A percentile compares a stretch with the other conserved stretches of the same genome.
Conservation (phyloP, 305 asterid genomes). For the Fraxinus platypoda region DNA sequence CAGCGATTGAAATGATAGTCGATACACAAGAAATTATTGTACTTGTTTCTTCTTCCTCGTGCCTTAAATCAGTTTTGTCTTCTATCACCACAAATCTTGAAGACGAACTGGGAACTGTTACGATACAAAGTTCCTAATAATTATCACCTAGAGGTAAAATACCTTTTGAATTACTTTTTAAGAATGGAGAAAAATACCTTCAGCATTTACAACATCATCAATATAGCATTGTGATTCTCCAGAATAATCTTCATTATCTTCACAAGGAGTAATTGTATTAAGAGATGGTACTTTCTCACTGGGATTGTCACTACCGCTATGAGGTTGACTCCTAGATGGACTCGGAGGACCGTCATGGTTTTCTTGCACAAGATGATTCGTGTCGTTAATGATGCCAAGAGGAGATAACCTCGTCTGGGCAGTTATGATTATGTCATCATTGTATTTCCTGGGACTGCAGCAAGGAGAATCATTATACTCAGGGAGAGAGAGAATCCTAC, state of each 20-base stretch:
- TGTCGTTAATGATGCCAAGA: constrained; percentile 28
- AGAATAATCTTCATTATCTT: constrained; percentile 30
- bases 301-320: constrained; percentile 25
- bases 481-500: constrained; percentile 75
- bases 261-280: constrained; percentile 20
- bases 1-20: constrained; percentile 24
- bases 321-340: constrained; percentile 36
- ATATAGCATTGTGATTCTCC: constrained; percentile 27
- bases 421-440: constrained; percentile 41
- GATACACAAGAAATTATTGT: constrained; percentile 24
- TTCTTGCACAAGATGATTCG: constrained; percentile 39
- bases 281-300: constrained; percentile 40
- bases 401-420: constrained; percentile 50
- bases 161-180: neutral
- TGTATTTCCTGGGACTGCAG: constrained; percentile 58
- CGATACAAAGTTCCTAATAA: neutral
- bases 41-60: constrained; percentile 39
- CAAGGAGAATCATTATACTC: constrained; percentile 61
- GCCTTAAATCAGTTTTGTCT: constrained; percentile 29
- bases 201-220: constrained; percentile 26
- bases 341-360: constrained; percentile 28
- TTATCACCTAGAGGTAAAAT: constrained; percentile 11
- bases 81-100: constrained; percentile 38
- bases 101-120: constrained; percentile 27
- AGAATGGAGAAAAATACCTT: constrained; percentile 41